Evolutionary conservation across 1,139 yeast species (phyloP).

Genomic region (Geotrichum histeridarum): DNA sequence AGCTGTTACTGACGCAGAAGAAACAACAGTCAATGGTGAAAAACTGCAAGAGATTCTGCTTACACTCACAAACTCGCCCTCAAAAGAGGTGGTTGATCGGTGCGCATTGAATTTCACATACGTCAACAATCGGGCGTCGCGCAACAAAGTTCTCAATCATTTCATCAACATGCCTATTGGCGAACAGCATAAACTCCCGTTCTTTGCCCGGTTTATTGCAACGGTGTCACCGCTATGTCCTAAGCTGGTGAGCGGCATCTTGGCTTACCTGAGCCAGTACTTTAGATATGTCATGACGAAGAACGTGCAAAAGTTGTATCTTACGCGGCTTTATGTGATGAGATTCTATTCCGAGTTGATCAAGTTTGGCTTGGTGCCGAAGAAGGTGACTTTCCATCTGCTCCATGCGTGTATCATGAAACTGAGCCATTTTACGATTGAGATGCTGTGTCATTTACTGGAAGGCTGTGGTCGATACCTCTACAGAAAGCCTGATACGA

Average conservation of each 20-base stretch:
- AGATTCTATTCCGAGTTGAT: conserved; percentile 59
- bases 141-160: conserved; percentile 53
- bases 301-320: conserved; percentile 24
- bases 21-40: conserved; percentile 23
- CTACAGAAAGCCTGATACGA: conserved; percentile 56
- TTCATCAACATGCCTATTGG: conserved; percentile 38
- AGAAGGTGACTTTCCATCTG: conserved; percentile 65
- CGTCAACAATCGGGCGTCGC: conserved; percentile 70
- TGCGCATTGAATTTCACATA: conserved; percentile 54
- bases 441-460: conserved; percentile 52
- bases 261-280: conserved; percentile 48
- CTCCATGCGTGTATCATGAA: conserved; percentile 41
- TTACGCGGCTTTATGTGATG: conserved; percentile 47
- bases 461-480: conserved; percentile 72
- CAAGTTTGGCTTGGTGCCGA: conserved; percentile 72
- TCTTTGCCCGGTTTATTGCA: conserved; percentile 65
- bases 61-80: conserved; percentile 28
- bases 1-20: conserved; percentile 20
- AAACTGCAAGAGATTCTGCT: conserved; percentile 25
- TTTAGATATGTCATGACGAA: conserved; percentile 28
- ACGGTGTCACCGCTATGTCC: conserved; percentile 48
- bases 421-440: conserved; percentile 40
- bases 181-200: conserved; percentile 36
- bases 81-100: conserved; percentile 51
- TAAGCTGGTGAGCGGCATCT: conserved; percentile 52